Evolutionary conservation across 768 basidiomycete genomes (phyloP), one percentile per base, ranked within the genome.

Genomic region (Nidularia sp.): DNA sequence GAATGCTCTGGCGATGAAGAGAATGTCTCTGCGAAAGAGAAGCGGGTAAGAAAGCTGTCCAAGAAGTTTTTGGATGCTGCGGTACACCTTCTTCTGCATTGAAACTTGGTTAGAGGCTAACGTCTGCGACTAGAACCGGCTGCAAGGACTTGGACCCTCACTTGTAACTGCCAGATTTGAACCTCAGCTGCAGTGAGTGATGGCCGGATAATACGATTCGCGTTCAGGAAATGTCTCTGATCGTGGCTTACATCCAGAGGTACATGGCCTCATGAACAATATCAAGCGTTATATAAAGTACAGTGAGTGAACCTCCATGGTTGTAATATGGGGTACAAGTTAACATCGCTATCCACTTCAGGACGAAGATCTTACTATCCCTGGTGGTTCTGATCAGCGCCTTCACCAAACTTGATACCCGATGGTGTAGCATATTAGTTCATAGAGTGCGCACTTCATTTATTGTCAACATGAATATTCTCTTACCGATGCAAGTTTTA

Each of bases 361-460:
- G 71, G 45, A 58, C 57, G 25, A 66, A 66, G 39, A 52, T 71
- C 12, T 54, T 74, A 5, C 66, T 64, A 1, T 64, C 67, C 5
- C 61, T 76, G 4, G 62, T 65, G 1, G 59, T 77, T 8, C 62
- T 77, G 13, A 68, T 62, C 33, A 67, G 70, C 12, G 69, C 74
- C 6, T 74, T 77, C 50, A 58, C 66, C 1, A 71, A 70, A 33
- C 58, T 76, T 9, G 72, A 75, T 57, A 60, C 69, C 2, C 70
- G 67, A 36, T 76, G 75, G 74, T 76, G 76, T 52, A 72, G 70
- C 48, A 67, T 72, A 9, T 60, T 77, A 6, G 70, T 77, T 33
- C 71, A 74, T 50, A 61, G 67, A 51, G 74, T 75, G 52, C 46
- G 69, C 55, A 43, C 41, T 1, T 22, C 18, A 36, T 22, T 31